These are phyloP conservation scores for Xylaria sp. DNA, from an alignment of 2,329 filamentous ascomycete species.

Conservation along the genomic window DNA sequence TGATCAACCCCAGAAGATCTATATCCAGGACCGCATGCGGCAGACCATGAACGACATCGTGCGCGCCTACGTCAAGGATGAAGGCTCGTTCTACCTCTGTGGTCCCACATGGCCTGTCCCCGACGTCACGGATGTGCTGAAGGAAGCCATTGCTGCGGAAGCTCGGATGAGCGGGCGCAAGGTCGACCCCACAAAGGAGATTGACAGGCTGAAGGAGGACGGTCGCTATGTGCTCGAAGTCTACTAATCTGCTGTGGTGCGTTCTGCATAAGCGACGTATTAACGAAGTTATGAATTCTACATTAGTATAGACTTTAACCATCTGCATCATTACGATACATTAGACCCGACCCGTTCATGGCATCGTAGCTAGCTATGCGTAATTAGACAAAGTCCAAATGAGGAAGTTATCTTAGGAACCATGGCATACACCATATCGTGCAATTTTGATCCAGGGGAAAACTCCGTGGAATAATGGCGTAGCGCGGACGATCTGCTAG, in stretches of 20 bases:
- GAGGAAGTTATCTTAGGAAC: background rate
- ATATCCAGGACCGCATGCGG: constrained; percentile 98
- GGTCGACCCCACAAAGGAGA: constrained; percentile 85
- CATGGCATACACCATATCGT: background rate
- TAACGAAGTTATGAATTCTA: constrained; percentile 21
- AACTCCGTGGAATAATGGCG: background rate
- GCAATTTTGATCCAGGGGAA: background rate
- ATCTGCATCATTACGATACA: constrained; percentile 1
- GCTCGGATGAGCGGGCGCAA: constrained; percentile 75
- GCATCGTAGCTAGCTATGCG: background rate
- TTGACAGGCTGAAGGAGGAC: constrained; percentile 96
- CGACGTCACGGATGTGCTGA: constrained; percentile 90
- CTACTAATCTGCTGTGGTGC: constrained; percentile 69
- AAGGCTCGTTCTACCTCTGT: constrained; percentile 95
- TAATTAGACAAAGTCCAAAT: constrained; percentile 9
- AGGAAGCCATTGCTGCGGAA: constrained; percentile 86
- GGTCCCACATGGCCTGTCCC: constrained; percentile 98
- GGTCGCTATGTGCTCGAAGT: constrained; percentile 95
- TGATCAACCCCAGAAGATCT: constrained; percentile 98
- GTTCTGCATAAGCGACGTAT: constrained; percentile 4
- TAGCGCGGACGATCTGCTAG: background rate
- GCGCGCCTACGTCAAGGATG: constrained; percentile 82
- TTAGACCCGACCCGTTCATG: background rate
- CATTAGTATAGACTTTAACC: constrained; percentile 3
- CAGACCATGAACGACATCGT: constrained; percentile 83